Base-by-base conservation (phyloP, 225 moss, liverwort and hornwort species). In the Pseudisothecium myosuroides region DNA sequence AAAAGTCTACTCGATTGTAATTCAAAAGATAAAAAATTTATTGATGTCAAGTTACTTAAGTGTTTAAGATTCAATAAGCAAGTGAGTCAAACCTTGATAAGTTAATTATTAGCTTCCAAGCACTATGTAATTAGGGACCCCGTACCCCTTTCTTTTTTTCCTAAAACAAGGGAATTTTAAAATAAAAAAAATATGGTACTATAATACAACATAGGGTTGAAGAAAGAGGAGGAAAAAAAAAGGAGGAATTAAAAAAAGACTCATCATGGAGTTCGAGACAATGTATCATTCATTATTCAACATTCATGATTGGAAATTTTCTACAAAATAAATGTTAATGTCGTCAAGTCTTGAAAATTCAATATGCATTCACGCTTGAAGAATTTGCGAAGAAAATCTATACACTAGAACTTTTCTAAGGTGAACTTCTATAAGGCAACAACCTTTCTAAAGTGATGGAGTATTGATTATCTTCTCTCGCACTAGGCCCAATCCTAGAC, bases 71-170 rank as follows among this genome's bases (percentile, higher is more conserved):
- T 37, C 5, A 23, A 45, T 32, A 23, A 0, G 1, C 36, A 52
- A 36, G 5, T 36, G 52, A 34, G 21, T 22, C 0, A 23, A 0
- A 55, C 2, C 10, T 26, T 55, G 1, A 54, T 1, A 37, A 15
- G 17, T 24, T 37, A 37, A 52, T 76, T 36, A 0, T 34, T 21
- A 13, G 8, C 3, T 26, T 26, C 4, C 7, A 16, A 78, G 6
- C 0, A n/a, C 15, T 56, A 55, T 4, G 0, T 18, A 47, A 31
- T 1, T 7, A 47, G 2, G 5, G 0, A 13, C 10, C 13, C 13
- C 12, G n/a, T 3, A 11, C 23, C 5, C 6, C 31, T 22, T 8
- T 1, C 0, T 12, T 21, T 12, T 6, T 0, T 55, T 49, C 3
- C 24, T 17, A 12, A n/a, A 79, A 39, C 7, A 27, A n/a, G 7